Base-by-base conservation (phyloP, 176 grass and related monocot genomes). In the Chloris gayana region DNA sequence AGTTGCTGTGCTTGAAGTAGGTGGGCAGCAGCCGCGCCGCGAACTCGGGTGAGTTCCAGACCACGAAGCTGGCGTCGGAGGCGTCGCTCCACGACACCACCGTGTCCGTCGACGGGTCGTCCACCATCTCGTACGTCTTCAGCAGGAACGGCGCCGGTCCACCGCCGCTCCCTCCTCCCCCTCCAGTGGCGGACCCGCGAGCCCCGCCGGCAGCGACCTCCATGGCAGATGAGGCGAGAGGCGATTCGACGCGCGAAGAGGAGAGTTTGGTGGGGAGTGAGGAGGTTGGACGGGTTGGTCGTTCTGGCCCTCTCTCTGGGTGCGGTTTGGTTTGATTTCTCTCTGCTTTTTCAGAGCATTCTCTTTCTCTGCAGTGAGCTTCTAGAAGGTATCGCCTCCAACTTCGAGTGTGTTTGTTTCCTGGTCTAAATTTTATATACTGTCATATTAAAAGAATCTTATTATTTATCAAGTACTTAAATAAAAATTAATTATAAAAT, bases 81-180 rank as follows among this genome's bases (percentile, higher is more conserved):
- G 87, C 45, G 25, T 91, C 77, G 75, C 88, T 88, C 95, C 95
- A 98, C 3, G 87, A 91, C 70, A 98, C 95, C 54, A 98, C 77
- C 17, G 83, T 75, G 75, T 98, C 83, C 29, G 90, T 98, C 22
- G 86, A 80, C 11, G 90, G 75, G 82, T 95, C 92, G 54, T 98
- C 95, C 70, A 98, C 90, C 95, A 98, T 98, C 54, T 98, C 95
- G 86, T 95, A 98, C 33, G 95, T 98, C 84, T 98, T 98, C 12
- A 86, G 34, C 12, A 98, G 84, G 85, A 98, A 98, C 70, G 92
- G 95, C 45, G 95, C 88, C 37, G 92, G 95, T 10, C 95, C 87
- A 25, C 88, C 88, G 1, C 84, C 87, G 3, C 87, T 60, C 1
- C 76, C 80, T 12, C 53, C 80, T 1, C 72, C 89, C 6, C 85